Percentiles rank a stretch among this genome's conserved stretches.
Evolutionary conservation across 179 eudicot species (phyloP).

Genomic region (Sideroxylon spinosum): DNA sequence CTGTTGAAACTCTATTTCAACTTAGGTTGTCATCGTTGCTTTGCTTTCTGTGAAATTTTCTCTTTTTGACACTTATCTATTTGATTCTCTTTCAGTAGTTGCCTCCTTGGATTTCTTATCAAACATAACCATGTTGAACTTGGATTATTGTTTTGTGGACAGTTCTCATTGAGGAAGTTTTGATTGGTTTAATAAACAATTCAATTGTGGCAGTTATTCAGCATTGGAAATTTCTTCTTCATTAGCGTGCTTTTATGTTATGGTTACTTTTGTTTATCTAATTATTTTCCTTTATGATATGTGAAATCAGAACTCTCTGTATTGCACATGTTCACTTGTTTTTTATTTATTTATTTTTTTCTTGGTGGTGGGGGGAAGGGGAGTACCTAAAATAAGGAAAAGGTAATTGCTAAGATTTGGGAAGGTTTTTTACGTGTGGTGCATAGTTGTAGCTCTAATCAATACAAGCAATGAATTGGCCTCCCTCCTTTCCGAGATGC

Average conservation of each 20-base stretch:
- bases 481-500: background rate
- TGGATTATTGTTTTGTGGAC: background rate
- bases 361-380: background rate
- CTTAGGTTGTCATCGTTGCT: background rate
- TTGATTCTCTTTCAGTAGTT: background rate
- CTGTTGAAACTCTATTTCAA: background rate
- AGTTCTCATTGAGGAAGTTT: background rate
- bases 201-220: background rate
- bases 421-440: background rate
- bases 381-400: background rate
- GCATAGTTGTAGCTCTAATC: background rate
- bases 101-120: background rate
- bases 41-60: background rate
- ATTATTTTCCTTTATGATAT: background rate
- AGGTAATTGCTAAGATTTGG: background rate
- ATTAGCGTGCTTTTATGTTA: constrained; percentile 7
- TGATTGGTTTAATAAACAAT: background rate
- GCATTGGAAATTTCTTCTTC: background rate
- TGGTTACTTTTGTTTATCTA: background rate
- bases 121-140: background rate
- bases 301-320: background rate
- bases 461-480: background rate
- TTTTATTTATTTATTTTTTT: too few species aligned
- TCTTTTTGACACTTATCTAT: background rate
- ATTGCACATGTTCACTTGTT: too few species aligned